Evolutionary conservation across 2,329 filamentous ascomycete species (phyloP).

Genomic region (Cladosporium austrohemisphaericum): DNA sequence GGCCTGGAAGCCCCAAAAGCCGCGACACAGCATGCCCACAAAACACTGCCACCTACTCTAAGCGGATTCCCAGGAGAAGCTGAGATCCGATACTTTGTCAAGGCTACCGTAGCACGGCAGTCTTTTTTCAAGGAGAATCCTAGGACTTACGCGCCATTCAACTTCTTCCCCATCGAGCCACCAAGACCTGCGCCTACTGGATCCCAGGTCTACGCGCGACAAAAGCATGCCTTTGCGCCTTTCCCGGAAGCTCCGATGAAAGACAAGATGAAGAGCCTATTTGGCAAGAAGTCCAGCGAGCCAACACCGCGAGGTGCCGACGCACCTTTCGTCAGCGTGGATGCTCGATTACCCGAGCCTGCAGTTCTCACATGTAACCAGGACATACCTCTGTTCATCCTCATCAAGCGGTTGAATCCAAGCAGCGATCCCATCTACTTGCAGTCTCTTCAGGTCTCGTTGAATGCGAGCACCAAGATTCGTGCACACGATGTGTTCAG

Average conservation of each 20-base stretch:
- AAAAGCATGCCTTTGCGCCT: constrained; percentile 57
- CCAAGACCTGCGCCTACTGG: constrained; percentile 64
- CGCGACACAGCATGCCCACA: constrained; percentile 66
- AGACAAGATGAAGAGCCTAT: constrained; percentile 57
- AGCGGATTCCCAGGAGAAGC: constrained; percentile 83
- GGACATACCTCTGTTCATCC: constrained; percentile 72
- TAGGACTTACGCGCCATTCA: constrained; percentile 62
- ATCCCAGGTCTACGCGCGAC: constrained; percentile 79
- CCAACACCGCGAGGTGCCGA: constrained; percentile 30
- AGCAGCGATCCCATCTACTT: constrained; percentile 69
- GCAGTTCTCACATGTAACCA: constrained; percentile 86
- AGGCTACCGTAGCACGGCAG: constrained; percentile 88
- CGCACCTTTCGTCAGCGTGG: constrained; percentile 64
- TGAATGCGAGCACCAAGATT: constrained; percentile 76
- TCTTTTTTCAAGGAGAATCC: constrained; percentile 89
- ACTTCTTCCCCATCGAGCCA: constrained; percentile 89
- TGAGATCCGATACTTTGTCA: constrained; percentile 90
- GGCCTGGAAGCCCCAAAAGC: constrained; percentile 45
- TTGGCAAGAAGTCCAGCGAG: constrained; percentile 44
- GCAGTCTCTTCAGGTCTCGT: constrained; percentile 72
- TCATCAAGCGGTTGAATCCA: constrained; percentile 71
- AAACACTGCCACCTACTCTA: constrained; percentile 82
- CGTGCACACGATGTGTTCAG: constrained; percentile 71
- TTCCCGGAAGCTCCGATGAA: constrained; percentile 29
- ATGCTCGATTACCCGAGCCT: constrained; percentile 82